Evolutionary conservation across 768 basidiomycete species (phyloP), one percentile per base, ranked within the genome.

Genomic region (Naganishia friedmannii): DNA sequence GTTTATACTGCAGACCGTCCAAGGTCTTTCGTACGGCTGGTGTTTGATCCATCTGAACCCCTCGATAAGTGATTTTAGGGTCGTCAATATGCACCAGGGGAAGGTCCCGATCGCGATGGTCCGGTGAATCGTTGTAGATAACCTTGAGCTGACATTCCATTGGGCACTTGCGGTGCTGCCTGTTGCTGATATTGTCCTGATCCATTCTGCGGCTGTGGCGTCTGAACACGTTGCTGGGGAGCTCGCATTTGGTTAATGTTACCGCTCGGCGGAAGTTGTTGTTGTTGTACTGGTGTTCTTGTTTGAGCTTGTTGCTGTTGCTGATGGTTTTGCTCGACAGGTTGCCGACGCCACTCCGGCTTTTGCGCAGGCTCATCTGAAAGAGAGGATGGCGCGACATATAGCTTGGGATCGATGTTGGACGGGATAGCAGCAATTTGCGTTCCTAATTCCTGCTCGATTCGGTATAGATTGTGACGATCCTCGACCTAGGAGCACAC

Each of bases 401-500:
- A 98, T 69, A 99, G 83, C 5, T 88, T 88, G 73, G 90, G 89
- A 80, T 98, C 96, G 77, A 99, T 97, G 31, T 79, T 84, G 79
- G 89, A 88, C 7, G 95, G 95, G 77, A 98, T 97, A 15, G 95
- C 90, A 77, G 91, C 89, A 75, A 99, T 97, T 83, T 99, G 95
- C 46, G 95, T 98, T 13, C 95, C 96, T 39, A 99, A 86, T 82
- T 99, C 96, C 82, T 96, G 93, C 82, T 98, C 96, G 76, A 99
- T 97, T 78, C 90, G 89, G 82, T 98, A 97, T 68, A 98, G 85
- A 82, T 96, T 95, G 85, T 96, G 97, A 58, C 95, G 84, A 79
- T 99, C 96, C 82, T 99, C 95, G 78, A 93, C 94, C 76, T 79
- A 53, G 21, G 1, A 39, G 42, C 2, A 39, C 34, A 63, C 0